Evolutionary conservation across 2,329 filamentous ascomycete genomes (phyloP).

Genomic region (Trichoderma oligosporum): DNA sequence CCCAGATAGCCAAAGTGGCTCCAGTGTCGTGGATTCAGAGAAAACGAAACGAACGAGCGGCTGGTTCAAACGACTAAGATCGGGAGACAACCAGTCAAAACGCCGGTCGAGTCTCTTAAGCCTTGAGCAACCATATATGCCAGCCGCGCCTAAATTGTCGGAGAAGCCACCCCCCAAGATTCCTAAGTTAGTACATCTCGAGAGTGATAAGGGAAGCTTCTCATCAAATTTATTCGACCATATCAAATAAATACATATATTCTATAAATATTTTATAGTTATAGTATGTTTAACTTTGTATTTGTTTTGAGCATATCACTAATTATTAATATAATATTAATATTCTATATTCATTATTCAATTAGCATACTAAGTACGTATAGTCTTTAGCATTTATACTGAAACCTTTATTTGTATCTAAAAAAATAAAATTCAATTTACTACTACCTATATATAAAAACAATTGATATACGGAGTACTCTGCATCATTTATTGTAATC

Average conservation of each 20-base stretch:
- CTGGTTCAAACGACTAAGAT: constrained; percentile 55
- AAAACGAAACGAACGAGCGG: constrained; percentile 55
- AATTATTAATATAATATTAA: neutral
- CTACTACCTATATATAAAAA: too few relatives aligned
- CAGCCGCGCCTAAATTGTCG: constrained; percentile 33
- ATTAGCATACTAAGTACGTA: too few relatives aligned
- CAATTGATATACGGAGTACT: too few relatives aligned
- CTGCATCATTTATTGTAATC: too few relatives aligned
- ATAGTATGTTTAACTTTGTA: neutral
- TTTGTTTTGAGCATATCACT: neutral
- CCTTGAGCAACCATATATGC: constrained; percentile 32
- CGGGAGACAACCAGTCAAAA: constrained; percentile 40
- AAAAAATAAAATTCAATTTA: too few relatives aligned
- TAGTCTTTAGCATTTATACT: too few relatives aligned
- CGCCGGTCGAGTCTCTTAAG: constrained; percentile 28
- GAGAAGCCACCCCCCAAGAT: constrained; percentile 60
- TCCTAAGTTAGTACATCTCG: constrained; percentile 52
- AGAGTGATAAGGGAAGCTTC: constrained; percentile 46
- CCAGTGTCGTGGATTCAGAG: constrained; percentile 48
- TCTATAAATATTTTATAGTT: neutral
- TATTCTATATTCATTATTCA: neutral
- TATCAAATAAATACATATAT: constrained; percentile 44
- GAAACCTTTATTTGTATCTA: too few relatives aligned
- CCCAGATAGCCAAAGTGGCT: constrained; percentile 50
- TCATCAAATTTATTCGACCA: constrained; percentile 56